phyloP scores from a whole-genome alignment of 805 yeast genomes.

The Yarrowia phangngaensis region DNA sequence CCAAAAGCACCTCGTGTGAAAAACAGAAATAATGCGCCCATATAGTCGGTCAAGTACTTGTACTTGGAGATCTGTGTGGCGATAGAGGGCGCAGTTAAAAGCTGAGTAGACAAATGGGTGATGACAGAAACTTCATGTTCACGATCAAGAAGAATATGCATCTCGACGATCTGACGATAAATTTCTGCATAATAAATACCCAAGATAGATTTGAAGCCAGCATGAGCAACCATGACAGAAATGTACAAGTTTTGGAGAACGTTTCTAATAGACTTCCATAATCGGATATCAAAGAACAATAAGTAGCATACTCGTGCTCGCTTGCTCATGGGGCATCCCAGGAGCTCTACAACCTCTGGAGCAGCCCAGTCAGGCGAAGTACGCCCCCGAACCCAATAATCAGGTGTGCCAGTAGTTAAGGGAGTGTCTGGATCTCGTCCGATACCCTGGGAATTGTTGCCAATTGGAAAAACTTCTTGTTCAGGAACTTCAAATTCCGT shows the following conservation, averaged over 20 bases:
- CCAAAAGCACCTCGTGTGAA: constrained; percentile 36
- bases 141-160: constrained; percentile 69
- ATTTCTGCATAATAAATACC: constrained; percentile 80
- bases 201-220: constrained; percentile 52
- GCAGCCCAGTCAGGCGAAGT: constrained; percentile 7
- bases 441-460: not conserved
- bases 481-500: constrained; percentile 15
- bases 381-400: constrained; percentile 19
- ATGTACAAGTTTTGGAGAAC: constrained; percentile 62
- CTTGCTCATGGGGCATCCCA: constrained; percentile 23
- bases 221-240: constrained; percentile 59
- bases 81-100: constrained; percentile 84
- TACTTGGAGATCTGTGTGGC: constrained; percentile 58
- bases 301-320: constrained; percentile 52
- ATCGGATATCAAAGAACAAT: constrained; percentile 62
- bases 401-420: constrained; percentile 17
- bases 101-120: constrained; percentile 71
- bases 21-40: constrained; percentile 61
- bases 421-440: constrained; percentile 19
- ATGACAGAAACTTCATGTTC: constrained; percentile 83
- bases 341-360: constrained; percentile 20
- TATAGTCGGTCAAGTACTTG: constrained; percentile 60
- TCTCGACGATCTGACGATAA: constrained; percentile 69
- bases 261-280: constrained; percentile 62
- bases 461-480: not conserved